These are phyloP conservation scores for Zymoseptoria crescenta DNA, from an alignment of 2,329 filamentous ascomycete genomes.

Conservation along the genomic window DNA sequence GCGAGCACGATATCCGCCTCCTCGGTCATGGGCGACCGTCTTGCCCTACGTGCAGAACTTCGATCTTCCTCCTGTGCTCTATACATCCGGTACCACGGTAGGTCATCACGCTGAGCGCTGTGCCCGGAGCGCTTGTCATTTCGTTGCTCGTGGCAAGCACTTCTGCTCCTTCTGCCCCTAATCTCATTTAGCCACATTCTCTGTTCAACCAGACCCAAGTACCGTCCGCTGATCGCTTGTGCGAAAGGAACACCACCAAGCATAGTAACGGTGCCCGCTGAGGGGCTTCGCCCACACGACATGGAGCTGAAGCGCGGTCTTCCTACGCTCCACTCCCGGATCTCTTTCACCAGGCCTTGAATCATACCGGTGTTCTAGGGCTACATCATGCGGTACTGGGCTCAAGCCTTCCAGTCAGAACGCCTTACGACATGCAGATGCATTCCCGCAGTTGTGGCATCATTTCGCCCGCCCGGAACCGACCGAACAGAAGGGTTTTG, in stretches of 20 bases:
- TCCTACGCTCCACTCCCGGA: too few relatives aligned
- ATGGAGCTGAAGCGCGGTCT: too few relatives aligned
- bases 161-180: neutral
- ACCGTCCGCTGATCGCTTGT: neutral
- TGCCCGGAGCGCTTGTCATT: neutral
- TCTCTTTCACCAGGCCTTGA: too few relatives aligned
- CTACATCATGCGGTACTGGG: neutral
- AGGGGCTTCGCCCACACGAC: too few relatives aligned
- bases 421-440: neutral
- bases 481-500: too few relatives aligned
- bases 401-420: neutral
- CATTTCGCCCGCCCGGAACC: neutral
- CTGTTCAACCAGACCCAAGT: neutral
- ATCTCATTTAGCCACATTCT: neutral
- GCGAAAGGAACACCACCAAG: too few relatives aligned
- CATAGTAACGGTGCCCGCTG: too few relatives aligned
- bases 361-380: too few relatives aligned
- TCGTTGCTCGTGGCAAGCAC: neutral
- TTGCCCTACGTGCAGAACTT: neutral
- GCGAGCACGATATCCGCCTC: neutral
- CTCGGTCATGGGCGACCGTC: neutral
- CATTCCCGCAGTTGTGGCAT: neutral
- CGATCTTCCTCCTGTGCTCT: neutral
- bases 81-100: neutral
- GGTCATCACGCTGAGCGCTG: neutral